phyloP scores from a whole-genome alignment of 495 filamentous ascomycete species.

The Cudoniella acicularis region DNA sequence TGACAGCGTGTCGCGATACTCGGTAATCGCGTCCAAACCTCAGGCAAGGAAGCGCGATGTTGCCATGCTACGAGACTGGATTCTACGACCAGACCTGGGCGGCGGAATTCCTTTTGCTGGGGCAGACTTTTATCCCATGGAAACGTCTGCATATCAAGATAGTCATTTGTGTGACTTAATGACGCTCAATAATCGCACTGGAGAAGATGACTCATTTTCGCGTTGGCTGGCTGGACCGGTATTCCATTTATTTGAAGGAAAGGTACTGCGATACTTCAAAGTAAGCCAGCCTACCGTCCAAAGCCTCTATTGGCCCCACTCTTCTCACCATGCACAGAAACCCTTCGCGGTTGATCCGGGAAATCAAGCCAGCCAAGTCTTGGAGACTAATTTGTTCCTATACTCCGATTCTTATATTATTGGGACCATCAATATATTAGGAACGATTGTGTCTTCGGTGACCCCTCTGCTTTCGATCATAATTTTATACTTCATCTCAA shows the following conservation, averaged over 20 bases:
- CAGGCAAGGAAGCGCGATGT: constrained; percentile 3
- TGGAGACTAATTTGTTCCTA: neutral
- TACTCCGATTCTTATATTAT: constrained; percentile 5
- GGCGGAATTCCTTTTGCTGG: neutral
- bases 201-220: constrained; percentile 5
- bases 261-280: neutral
- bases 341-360: neutral
- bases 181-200: neutral
- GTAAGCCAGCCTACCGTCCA: neutral
- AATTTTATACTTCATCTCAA: constrained; percentile 1
- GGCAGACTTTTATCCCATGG: neutral
- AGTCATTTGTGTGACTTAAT: neutral
- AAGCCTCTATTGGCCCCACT: too few species aligned
- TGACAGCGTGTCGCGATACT: neutral
- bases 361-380: neutral
- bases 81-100: neutral
- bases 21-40: neutral
- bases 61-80: neutral
- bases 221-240: constrained; percentile 1
- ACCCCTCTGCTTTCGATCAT: constrained; percentile 3
- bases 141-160: neutral
- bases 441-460: neutral
- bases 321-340: neutral
- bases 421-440: neutral
- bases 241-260: neutral